Conservation (phyloP, 1,284 basidiomycete genomes). For the Tylopilus orsonianus region DNA sequence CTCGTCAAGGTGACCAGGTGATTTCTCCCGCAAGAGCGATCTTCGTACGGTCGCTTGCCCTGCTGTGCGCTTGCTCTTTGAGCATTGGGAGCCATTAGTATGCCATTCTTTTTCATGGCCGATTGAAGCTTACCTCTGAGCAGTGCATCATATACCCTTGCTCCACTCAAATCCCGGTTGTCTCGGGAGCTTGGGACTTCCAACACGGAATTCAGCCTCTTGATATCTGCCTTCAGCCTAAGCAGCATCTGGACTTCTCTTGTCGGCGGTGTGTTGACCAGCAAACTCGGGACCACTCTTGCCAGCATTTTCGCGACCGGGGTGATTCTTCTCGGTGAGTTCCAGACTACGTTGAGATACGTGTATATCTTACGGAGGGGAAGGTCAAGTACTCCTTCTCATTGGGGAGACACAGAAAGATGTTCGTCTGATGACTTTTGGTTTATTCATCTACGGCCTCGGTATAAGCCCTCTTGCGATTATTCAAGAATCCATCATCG, state of each 20-base stretch:
- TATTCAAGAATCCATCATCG: slow-evolving; percentile 76
- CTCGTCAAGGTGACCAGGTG: slow-evolving; percentile 4
- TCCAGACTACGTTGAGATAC: not conserved
- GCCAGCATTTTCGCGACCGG: slow-evolving; percentile 73
- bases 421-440: slow-evolving; percentile 65
- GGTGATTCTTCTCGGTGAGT: slow-evolving; percentile 61
- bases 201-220: slow-evolving; percentile 73
- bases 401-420: slow-evolving; percentile 58
- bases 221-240: slow-evolving; percentile 72
- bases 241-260: slow-evolving; percentile 84
- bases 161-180: slow-evolving; percentile 72
- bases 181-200: slow-evolving; percentile 72
- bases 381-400: slow-evolving; percentile 63
- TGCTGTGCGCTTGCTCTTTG: slow-evolving; percentile 72
- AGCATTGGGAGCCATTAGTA: slow-evolving; percentile 78
- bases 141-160: slow-evolving; percentile 71
- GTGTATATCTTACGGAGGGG: slow-evolving; percentile 8
- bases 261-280: slow-evolving; percentile 66
- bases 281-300: slow-evolving; percentile 65
- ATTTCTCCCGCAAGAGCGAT: slow-evolving; percentile 38
- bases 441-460: slow-evolving; percentile 77
- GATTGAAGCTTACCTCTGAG: slow-evolving; percentile 2
- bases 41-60: slow-evolving; percentile 57
- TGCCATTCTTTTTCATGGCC: slow-evolving; percentile 23
- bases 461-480: slow-evolving; percentile 77